These are phyloP conservation scores for Colletotrichum tofieldiae DNA, from an alignment of 2,329 filamentous ascomycete genomes.

Conservation along the genomic window DNA sequence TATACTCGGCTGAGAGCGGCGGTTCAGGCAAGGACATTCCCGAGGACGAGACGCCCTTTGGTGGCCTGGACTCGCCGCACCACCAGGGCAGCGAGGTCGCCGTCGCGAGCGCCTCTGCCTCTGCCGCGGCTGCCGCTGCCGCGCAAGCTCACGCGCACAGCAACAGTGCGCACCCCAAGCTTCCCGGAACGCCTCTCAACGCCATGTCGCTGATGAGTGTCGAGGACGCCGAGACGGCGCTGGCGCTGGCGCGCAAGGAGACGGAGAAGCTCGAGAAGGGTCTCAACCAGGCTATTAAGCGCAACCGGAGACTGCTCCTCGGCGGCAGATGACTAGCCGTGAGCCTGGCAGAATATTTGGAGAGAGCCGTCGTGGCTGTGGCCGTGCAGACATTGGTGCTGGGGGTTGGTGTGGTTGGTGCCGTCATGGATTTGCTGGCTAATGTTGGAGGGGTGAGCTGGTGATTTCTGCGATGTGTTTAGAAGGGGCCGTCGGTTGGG, in stretches of 20 bases:
- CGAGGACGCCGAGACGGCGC: constrained; percentile 74
- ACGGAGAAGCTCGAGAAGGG: constrained; percentile 75
- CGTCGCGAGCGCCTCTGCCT: constrained; percentile 23
- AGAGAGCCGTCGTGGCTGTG: constrained; percentile 41
- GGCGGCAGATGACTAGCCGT: constrained; percentile 43
- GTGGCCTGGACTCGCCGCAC: constrained; percentile 41
- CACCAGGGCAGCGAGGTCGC: constrained; percentile 18
- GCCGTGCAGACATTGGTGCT: constrained; percentile 43
- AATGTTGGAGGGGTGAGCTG: constrained; percentile 3
- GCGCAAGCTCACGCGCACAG: constrained; percentile 31
- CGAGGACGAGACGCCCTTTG: constrained; percentile 45
- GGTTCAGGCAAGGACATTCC: constrained; percentile 43
- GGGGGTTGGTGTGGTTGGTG: constrained; percentile 41
- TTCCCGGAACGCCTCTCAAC: constrained; percentile 53
- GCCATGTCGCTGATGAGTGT: constrained; percentile 72
- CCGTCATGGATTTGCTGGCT: constrained; percentile 41
- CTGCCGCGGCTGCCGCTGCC: constrained; percentile 21
- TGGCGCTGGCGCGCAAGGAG: constrained; percentile 69
- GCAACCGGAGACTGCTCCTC: constrained; percentile 70
- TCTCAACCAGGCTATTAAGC: constrained; percentile 72
- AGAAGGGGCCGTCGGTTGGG: no score
- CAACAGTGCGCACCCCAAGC: constrained; percentile 29
- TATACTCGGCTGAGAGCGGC: constrained; percentile 51
- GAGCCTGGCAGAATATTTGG: constrained; percentile 23
- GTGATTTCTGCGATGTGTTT: neutral